Conservation (phyloP, 1,284 basidiomycete species). For the Veloboletus limbatus region DNA sequence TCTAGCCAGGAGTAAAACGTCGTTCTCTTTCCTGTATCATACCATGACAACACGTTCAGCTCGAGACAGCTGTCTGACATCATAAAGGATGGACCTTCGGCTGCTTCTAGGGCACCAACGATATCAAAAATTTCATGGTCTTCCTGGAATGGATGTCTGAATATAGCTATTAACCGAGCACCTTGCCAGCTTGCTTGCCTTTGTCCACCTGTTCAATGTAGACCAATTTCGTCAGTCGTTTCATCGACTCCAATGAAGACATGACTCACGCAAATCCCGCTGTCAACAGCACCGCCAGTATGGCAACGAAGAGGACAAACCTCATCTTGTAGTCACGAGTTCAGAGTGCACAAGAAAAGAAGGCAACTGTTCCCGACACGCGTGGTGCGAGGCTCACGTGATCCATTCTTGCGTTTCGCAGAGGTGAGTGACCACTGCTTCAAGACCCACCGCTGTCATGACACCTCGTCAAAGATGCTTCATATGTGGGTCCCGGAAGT, state of each 20-base stretch:
- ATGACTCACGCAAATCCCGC: conserved; percentile 47
- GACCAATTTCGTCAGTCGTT: conserved; percentile 3
- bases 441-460: too few species aligned
- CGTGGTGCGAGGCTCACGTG: conserved; percentile 19
- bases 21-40: conserved; percentile 66
- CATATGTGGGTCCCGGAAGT: conserved; percentile 71
- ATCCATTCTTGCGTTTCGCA: neutral
- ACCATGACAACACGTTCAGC: conserved; percentile 2
- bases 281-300: conserved; percentile 45
- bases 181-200: conserved; percentile 41
- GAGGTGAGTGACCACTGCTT: too few species aligned
- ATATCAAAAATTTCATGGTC: conserved; percentile 96
- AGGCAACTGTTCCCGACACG: neutral
- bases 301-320: conserved; percentile 35
- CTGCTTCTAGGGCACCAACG: conserved; percentile 76
- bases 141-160: conserved; percentile 47
- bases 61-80: neutral
- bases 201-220: conserved; percentile 64
- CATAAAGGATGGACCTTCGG: conserved; percentile 62
- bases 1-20: conserved; percentile 89
- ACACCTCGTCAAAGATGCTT: conserved; percentile 57
- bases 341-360: neutral
- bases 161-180: conserved; percentile 4
- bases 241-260: neutral
- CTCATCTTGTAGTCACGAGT: conserved; percentile 40